A percentile compares a stretch with the other conserved stretches of the same genome.
Conservation (phyloP, 192 early-diverging fungal species). For the Thoreauomyces humboldtii region DNA sequence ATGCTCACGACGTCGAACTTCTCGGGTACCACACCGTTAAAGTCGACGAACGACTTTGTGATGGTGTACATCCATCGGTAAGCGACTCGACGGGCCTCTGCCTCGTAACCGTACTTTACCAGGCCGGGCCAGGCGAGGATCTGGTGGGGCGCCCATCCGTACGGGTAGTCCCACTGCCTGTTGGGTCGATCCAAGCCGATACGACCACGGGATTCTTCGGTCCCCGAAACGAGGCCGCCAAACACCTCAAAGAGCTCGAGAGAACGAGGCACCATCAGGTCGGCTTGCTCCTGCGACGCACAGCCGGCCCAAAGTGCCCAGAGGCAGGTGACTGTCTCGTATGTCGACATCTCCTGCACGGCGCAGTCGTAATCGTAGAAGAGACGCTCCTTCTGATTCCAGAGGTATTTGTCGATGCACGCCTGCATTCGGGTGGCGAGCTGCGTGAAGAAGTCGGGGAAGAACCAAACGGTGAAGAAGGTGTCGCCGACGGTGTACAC, state of each 20-base stretch:
- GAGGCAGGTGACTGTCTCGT: slow-evolving; percentile 85
- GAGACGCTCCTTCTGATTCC: slow-evolving; percentile 74
- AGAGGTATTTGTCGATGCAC: slow-evolving; percentile 76
- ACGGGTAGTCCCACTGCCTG: slow-evolving; percentile 88
- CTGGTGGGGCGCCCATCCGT: slow-evolving; percentile 98
- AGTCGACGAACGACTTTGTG: slow-evolving; percentile 91
- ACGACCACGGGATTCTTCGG: slow-evolving; percentile 81
- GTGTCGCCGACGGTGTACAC: slow-evolving; percentile 9
- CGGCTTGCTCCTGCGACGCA: slow-evolving; percentile 73
- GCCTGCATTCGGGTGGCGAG: slow-evolving; percentile 61
- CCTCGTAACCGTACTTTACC: slow-evolving; percentile 74
- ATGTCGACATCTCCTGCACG: slow-evolving; percentile 61
- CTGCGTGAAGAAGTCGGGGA: slow-evolving; percentile 38
- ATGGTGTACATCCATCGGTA: slow-evolving; percentile 98
- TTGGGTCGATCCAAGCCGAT: slow-evolving; percentile 82
- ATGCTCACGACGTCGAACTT: slow-evolving; percentile 94
- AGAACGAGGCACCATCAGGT: slow-evolving; percentile 62
- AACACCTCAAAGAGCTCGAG: slow-evolving; percentile 81
- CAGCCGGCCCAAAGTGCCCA: slow-evolving; percentile 93
- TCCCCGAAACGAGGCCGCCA: slow-evolving; percentile 91
- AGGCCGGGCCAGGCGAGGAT: slow-evolving; percentile 94
- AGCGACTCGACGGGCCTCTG: slow-evolving; percentile 70
- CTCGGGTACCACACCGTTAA: slow-evolving; percentile 93
- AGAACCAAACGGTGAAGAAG: slow-evolving; percentile 41
- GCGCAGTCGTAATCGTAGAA: slow-evolving; percentile 92